Evolutionary conservation across 495 filamentous ascomycete species (phyloP).

Genomic region (Aspergillus affinis): DNA sequence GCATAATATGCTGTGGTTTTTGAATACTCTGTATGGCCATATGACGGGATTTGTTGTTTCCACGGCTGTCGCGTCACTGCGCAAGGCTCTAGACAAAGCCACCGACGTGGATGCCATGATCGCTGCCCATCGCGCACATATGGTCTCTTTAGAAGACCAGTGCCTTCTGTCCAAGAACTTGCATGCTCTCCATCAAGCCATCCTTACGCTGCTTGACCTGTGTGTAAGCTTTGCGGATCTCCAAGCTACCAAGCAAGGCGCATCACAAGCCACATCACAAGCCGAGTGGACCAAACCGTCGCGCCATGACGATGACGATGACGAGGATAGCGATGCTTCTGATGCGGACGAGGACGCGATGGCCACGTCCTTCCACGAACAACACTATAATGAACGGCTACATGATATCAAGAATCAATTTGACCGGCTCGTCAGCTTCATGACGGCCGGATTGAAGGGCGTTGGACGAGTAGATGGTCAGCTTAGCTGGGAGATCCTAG

Average conservation of each 20-base stretch:
- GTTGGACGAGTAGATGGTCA: constrained; percentile 48
- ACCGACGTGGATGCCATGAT: constrained; percentile 84
- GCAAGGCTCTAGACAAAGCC: constrained; percentile 52
- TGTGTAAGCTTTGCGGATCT: constrained; percentile 51
- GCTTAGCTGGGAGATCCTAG: constrained; percentile 51
- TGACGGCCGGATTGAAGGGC: constrained; percentile 45
- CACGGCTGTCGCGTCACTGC: constrained; percentile 53
- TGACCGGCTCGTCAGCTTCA: constrained; percentile 40
- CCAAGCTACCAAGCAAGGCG: constrained; percentile 31
- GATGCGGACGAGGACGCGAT: constrained; percentile 24
- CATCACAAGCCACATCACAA: constrained; percentile 16
- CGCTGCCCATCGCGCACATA: constrained; percentile 61
- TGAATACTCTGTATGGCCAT: constrained; percentile 71
- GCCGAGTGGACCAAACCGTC: constrained; percentile 19
- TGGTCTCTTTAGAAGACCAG: constrained; percentile 60
- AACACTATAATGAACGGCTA: constrained; percentile 31
- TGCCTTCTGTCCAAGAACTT: constrained; percentile 65
- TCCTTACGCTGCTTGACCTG: constrained; percentile 63
- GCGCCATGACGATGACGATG: constrained; percentile 19
- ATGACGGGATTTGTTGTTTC: constrained; percentile 69
- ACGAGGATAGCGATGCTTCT: constrained; percentile 19
- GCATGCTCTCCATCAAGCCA: constrained; percentile 61
- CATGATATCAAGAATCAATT: constrained; percentile 41
- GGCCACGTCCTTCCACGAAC: constrained; percentile 23
- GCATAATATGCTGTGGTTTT: constrained; percentile 77